Evolutionary conservation across 2,329 filamentous ascomycete genomes (phyloP).

Genomic region (Pyrenophora graminea): DNA sequence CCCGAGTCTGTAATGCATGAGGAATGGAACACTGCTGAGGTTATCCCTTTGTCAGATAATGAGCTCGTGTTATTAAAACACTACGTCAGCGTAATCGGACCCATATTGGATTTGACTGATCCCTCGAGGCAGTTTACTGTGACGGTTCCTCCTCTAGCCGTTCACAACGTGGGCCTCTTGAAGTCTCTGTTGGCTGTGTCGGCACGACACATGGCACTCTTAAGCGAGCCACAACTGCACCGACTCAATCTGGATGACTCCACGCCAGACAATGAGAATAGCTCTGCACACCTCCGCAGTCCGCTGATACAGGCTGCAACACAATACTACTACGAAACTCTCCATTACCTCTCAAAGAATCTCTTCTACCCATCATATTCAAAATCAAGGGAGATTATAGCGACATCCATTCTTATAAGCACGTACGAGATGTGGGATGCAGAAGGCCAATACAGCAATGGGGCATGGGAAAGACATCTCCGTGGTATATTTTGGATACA

Average conservation of each 20-base stretch:
- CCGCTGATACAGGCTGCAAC: constrained; percentile 47
- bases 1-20: constrained; percentile 19
- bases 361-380: constrained; percentile 63
- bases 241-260: constrained; percentile 38
- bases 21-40: constrained; percentile 32
- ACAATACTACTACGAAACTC: constrained; percentile 65
- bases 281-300: constrained; percentile 22
- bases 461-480: constrained; percentile 65
- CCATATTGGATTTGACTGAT: constrained; percentile 53
- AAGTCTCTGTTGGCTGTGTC: constrained; percentile 62
- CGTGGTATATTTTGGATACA: constrained; percentile 70
- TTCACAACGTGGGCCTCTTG: constrained; percentile 61
- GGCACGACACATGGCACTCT: constrained; percentile 56
- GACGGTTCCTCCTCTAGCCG: constrained; percentile 43
- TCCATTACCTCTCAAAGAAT: constrained; percentile 64
- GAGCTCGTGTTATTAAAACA: constrained; percentile 48
- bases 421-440: constrained; percentile 70
- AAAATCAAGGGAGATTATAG: constrained; percentile 61
- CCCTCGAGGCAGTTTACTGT: constrained; percentile 46
- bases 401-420: constrained; percentile 63
- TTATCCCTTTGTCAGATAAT: constrained; percentile 39
- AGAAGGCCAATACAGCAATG: constrained; percentile 46
- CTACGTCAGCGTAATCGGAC: constrained; percentile 45
- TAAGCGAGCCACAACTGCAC: constrained; percentile 30
- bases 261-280: constrained; percentile 14